Evolutionary conservation across 2,329 filamentous ascomycete genomes (phyloP).

Genomic region (Scopulariopsis brevicaulis): DNA sequence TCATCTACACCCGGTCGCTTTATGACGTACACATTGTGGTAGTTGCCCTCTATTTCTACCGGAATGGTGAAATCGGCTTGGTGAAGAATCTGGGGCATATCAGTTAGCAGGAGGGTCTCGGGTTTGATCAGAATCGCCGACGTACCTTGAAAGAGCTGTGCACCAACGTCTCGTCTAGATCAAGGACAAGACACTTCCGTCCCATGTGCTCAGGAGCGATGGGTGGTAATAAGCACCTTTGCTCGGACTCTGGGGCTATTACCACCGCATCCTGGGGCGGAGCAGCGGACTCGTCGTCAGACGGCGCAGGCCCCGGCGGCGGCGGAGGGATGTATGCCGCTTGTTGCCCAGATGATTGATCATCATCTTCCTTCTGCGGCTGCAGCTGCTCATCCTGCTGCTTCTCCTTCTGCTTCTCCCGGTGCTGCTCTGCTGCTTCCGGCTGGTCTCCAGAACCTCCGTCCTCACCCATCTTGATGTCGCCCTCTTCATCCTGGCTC

Average conservation of each 20-base stretch:
- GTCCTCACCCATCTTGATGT: conserved; percentile 57
- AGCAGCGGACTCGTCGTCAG: conserved; percentile 23
- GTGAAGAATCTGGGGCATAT: conserved; percentile 63
- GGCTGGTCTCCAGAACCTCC: neutral
- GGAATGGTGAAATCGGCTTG: conserved; percentile 99
- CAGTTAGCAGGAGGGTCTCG: neutral
- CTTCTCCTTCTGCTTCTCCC: conserved; percentile 17
- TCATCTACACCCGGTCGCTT: conserved; percentile 97
- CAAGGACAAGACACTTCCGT: conserved; percentile 87
- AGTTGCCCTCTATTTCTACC: conserved; percentile 97
- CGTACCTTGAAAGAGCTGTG: conserved; percentile 97
- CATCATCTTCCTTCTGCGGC: neutral
- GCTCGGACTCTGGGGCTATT: conserved; percentile 27
- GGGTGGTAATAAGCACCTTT: conserved; percentile 71
- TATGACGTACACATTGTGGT: conserved; percentile 98
- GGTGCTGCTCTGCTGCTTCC: neutral
- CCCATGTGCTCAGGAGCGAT: conserved; percentile 69
- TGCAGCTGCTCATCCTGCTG: conserved; percentile 4
- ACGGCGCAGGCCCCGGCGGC: conserved; percentile 27
- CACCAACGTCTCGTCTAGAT: conserved; percentile 92
- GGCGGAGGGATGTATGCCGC: conserved; percentile 29
- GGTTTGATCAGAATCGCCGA: neutral
- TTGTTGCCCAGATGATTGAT: conserved; percentile 16
- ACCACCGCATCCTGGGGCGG: conserved; percentile 20
- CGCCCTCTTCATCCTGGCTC: conserved; percentile 35